A percentile compares a stretch with the other conserved stretches of the same genome.
Evolutionary conservation across 805 yeast genomes (phyloP).

Genomic region (Priceomyces fermenticarens): DNA sequence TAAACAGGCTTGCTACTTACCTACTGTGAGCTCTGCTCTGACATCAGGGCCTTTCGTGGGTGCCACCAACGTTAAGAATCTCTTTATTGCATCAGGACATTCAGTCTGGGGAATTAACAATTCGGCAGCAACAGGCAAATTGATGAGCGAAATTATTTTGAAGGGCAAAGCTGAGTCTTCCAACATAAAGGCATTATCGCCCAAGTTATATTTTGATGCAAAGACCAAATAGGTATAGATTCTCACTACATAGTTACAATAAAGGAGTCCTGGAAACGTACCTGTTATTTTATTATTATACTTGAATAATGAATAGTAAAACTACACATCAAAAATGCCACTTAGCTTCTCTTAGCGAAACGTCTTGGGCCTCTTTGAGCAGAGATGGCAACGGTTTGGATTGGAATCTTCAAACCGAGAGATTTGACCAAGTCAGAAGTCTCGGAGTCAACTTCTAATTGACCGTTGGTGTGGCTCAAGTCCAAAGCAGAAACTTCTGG

Average conservation of each 20-base stretch:
- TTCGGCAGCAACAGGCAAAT: conserved; percentile 95
- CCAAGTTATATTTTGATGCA: conserved; percentile 86
- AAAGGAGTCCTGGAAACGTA: conserved; percentile 6
- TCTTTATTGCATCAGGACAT: conserved; percentile 87
- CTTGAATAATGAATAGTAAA: conserved; percentile 5
- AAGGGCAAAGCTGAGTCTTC: conserved; percentile 82
- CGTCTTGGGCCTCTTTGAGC: conserved; percentile 88
- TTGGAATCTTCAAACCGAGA: conserved; percentile 85
- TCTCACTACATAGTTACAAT: not conserved
- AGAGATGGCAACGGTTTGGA: conserved; percentile 82
- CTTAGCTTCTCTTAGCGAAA: conserved; percentile 85
- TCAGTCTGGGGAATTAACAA: conserved; percentile 99
- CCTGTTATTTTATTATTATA: conserved; percentile 10
- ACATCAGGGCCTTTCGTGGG: conserved; percentile 93
- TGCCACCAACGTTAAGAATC: conserved; percentile 78
- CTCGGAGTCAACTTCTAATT: conserved; percentile 95
- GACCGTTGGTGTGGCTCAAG: conserved; percentile 93
- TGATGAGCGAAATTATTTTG: conserved; percentile 79
- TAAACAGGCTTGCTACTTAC: conserved; percentile 93
- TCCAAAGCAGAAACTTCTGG: conserved; percentile 99
- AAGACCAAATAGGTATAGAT: too few relatives aligned
- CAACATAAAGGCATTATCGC: conserved; percentile 79
- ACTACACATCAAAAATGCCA: conserved; percentile 12
- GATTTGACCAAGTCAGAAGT: conserved; percentile 93
- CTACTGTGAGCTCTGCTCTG: conserved; percentile 90